Percentiles rank a stretch among this genome's conserved stretches.
These are phyloP conservation scores for Fomitopsis pulvina DNA, from an alignment of 768 basidiomycete species.

Conservation along the genomic window DNA sequence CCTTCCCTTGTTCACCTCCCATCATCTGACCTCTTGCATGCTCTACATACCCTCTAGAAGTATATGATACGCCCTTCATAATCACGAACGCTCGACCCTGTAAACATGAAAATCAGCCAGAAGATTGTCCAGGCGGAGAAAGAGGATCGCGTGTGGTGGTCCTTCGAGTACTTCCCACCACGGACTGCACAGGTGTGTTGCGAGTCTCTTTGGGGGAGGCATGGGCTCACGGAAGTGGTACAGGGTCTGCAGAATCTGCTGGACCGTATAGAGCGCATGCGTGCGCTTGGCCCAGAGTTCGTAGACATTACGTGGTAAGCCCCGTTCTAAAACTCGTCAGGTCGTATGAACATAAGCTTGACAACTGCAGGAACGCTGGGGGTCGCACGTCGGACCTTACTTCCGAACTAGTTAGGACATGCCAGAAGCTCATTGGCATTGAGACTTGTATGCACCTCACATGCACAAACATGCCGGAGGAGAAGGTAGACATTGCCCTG, in stretches of 20 bases:
- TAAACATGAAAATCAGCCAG: constrained; percentile 86
- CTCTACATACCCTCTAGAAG: neutral
- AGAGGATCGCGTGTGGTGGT: constrained; percentile 93
- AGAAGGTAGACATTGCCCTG: constrained; percentile 90
- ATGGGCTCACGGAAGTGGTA: constrained; percentile 2
- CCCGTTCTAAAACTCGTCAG: constrained; percentile 5
- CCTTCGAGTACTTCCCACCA: constrained; percentile 97
- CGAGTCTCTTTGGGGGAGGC: neutral
- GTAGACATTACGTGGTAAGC: constrained; percentile 90
- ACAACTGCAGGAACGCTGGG: constrained; percentile 77
- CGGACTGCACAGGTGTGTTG: constrained; percentile 80
- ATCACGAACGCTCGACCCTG: constrained; percentile 8
- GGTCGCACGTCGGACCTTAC: constrained; percentile 94
- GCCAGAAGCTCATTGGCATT: constrained; percentile 86
- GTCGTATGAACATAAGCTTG: neutral
- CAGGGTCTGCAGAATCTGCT: constrained; percentile 93
- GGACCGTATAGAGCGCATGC: constrained; percentile 98
- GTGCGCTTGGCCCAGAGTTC: constrained; percentile 91
- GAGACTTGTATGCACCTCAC: constrained; percentile 99
- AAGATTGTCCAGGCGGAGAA: constrained; percentile 84
- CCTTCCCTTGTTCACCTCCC: neutral
- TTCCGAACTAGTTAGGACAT: constrained; percentile 89
- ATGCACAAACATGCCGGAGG: constrained; percentile 97
- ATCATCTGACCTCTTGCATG: neutral
- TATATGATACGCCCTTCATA: neutral